phyloP scores from a whole-genome alignment of 2,329 filamentous ascomycete genomes.

The Talaromyces islandicus region DNA sequence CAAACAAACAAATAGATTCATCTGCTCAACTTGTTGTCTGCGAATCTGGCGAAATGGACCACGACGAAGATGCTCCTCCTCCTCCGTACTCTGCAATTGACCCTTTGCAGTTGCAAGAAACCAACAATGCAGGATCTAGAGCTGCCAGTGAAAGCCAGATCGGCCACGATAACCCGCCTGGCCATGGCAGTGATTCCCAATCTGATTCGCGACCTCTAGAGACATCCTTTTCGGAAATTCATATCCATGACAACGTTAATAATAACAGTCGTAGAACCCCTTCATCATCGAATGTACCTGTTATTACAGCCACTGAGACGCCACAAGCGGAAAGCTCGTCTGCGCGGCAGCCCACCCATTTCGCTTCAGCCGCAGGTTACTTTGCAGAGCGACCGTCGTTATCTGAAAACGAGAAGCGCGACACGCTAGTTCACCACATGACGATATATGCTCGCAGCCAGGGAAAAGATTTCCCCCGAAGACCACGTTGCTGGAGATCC shows the following conservation, averaged over 20 bases:
- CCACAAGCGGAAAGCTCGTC: constrained; percentile 7
- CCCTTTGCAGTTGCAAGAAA: constrained; percentile 22
- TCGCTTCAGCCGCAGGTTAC: constrained; percentile 31
- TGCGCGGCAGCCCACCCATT: constrained; percentile 22
- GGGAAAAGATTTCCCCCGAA: constrained; percentile 35
- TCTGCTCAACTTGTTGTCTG: not conserved
- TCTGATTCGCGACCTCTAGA: constrained; percentile 1
- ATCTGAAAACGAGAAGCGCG: constrained; percentile 18
- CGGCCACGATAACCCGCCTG: not conserved
- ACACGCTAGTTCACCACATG: constrained; percentile 29
- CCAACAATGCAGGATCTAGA: constrained; percentile 7
- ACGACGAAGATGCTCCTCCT: constrained; percentile 28
- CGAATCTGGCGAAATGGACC: constrained; percentile 1
- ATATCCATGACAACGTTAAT: not conserved
- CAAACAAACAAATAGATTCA: too few relatives aligned
- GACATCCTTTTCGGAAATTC: constrained; percentile 15
- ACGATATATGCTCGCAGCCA: constrained; percentile 37
- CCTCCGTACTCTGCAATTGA: constrained; percentile 38
- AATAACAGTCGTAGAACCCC: not conserved
- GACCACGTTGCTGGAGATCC: constrained; percentile 35
- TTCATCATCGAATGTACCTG: not conserved
- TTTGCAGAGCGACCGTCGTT: constrained; percentile 27
- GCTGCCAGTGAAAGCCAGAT: constrained; percentile 7
- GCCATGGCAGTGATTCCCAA: not conserved
- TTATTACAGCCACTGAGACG: not conserved